Base-by-base conservation (phyloP, 129 eudicot genomes). In the Lactuca saligna region DNA sequence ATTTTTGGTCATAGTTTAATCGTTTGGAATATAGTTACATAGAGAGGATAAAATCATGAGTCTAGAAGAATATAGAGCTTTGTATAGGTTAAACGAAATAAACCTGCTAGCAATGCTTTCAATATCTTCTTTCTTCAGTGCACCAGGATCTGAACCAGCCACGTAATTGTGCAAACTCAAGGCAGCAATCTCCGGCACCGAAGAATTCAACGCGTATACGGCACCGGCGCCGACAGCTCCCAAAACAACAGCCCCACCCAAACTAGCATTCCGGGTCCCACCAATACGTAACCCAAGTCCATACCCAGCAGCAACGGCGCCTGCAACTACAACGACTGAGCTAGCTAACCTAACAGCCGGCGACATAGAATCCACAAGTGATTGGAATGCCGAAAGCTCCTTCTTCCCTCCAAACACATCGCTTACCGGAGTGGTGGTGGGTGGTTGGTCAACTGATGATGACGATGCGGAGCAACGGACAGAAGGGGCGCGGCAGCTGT, bases 141-240 rank as follows among this genome's bases (percentile, higher is more conserved):
- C 73, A 3, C 74, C 59, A 0, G 96, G 97, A 69, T 87, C 95
- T 17, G 81, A 83, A 31, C 76, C 90, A 1, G 89, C 95, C 51
- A 87, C 97, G 56, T 83, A 94, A 67, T 94, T 94, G 55, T 83
- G 95, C 87, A 94, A 83, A 71, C 75, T 82, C 5, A 78, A 74
- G 0, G 99, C 93, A 34, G 99, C 99, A 64, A 94, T 92, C 63
- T 94, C 93, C 37, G 99, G 99, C 16, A 83, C 99, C n/a, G 90
- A 73, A 0, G 95, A 78, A 83, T 87, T 94, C 82, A 87, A 37
- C 2, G 80, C 90, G 48, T 87, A 94, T 33, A 85, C 91, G 10
- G 85, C 95, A 8, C 87, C 93, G 14, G 93, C 96, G 5, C 93
- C 99, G 0, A 88, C 99, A 12, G 85, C 97, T 2, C 99, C 99